phyloP scores from a whole-genome alignment of 148 eudicot genomes.

The Gaultheria prostrata region DNA sequence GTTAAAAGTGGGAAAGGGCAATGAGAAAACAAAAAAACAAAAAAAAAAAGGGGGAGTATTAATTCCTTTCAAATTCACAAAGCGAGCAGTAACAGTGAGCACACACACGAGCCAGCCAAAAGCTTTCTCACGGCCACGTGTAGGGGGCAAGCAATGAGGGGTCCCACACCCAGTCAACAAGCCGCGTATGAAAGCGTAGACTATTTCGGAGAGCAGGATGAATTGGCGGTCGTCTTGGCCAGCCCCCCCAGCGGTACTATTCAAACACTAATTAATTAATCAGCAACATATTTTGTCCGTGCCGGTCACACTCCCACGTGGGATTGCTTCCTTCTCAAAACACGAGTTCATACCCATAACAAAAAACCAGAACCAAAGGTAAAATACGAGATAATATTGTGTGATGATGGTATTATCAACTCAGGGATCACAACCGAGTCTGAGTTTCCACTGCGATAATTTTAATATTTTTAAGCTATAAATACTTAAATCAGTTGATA shows the following conservation, averaged over 20 bases:
- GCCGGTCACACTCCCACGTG: no score
- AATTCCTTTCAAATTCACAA: background rate
- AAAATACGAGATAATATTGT: no score
- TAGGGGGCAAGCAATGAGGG: slow-evolving; percentile 24
- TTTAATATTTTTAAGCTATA: no score
- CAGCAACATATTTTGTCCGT: background rate
- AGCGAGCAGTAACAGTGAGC: no score
- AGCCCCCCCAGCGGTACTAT: background rate
- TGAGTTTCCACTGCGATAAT: no score
- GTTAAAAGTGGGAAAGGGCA: background rate
- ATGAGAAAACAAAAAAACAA: background rate
- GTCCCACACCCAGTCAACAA: slow-evolving; percentile 23
- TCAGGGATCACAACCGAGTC: no score
- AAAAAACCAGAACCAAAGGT: no score
- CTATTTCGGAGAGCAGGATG: slow-evolving; percentile 5
- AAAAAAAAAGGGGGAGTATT: no score
- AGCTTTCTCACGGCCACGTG: slow-evolving; percentile 9
- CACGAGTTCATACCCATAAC: no score
- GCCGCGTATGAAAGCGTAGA: slow-evolving; percentile 32
- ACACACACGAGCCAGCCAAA: slow-evolving; percentile 16
- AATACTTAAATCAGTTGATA: no score
- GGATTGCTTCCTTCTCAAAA: no score
- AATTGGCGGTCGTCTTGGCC: background rate
- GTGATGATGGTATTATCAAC: no score
- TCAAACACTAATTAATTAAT: background rate